Percentiles rank a stretch among this genome's conserved stretches.
phyloP scores from a whole-genome alignment of 768 basidiomycete genomes.

The Suillus clintonianus region DNA sequence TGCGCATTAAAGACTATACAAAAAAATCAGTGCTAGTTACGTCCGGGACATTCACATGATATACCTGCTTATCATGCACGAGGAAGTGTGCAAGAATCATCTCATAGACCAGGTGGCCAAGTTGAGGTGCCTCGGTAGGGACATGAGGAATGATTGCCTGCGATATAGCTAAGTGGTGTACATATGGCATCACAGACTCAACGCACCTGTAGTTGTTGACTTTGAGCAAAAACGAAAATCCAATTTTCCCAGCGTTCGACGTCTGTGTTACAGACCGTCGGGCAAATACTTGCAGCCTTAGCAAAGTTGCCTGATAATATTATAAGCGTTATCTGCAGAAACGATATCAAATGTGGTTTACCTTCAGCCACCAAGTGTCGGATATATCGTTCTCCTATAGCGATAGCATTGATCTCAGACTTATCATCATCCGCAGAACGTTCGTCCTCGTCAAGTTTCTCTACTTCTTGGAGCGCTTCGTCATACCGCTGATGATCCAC shows the following conservation, averaged over 20 bases:
- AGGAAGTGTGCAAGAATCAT: slow-evolving; percentile 92
- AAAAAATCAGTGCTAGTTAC: neutral
- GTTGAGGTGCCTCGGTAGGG: slow-evolving; percentile 78
- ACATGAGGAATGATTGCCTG: slow-evolving; percentile 89
- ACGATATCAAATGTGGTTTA: slow-evolving; percentile 29
- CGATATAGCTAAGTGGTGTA: neutral
- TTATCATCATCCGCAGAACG: slow-evolving; percentile 33
- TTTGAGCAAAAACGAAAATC: slow-evolving; percentile 89
- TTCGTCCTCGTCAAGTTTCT: slow-evolving; percentile 49
- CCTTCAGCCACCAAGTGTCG: slow-evolving; percentile 83
- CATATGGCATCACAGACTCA: neutral
- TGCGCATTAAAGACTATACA: slow-evolving; percentile 67
- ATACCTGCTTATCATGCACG: slow-evolving; percentile 70
- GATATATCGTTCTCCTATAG: slow-evolving; percentile 86
- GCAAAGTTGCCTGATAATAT: slow-evolving; percentile 52
- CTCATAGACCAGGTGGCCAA: slow-evolving; percentile 88
- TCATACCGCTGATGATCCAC: slow-evolving; percentile 85
- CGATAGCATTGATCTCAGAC: slow-evolving; percentile 51
- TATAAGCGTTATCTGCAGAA: neutral
- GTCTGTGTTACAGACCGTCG: slow-evolving; percentile 84
- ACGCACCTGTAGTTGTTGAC: slow-evolving; percentile 74
- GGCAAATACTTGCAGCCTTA: slow-evolving; percentile 80
- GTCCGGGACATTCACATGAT: slow-evolving; percentile 12
- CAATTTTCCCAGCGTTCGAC: slow-evolving; percentile 91
- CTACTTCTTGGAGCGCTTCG: slow-evolving; percentile 83